Evolutionary conservation across 2,329 filamentous ascomycete genomes (phyloP).

Genomic region (Juglanconis juglandina): DNA sequence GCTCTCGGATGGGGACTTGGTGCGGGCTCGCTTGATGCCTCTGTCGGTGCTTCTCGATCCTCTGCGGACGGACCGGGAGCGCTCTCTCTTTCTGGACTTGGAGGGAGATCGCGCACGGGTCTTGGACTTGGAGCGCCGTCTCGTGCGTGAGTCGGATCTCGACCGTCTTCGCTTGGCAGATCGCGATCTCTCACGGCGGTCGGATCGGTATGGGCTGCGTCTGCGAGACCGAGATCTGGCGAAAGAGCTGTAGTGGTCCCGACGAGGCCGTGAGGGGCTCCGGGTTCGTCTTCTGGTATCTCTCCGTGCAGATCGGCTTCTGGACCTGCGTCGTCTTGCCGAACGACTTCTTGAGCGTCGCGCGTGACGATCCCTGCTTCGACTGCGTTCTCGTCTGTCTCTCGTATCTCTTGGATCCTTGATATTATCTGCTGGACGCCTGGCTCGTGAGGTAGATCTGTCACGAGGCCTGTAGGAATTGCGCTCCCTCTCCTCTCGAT

Average conservation of each 20-base stretch:
- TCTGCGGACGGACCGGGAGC: slow-evolving; percentile 12
- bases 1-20: slow-evolving; percentile 31
- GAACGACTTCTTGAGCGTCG: slow-evolving; percentile 26
- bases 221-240: slow-evolving; percentile 16
- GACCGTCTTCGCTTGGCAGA: slow-evolving; percentile 14
- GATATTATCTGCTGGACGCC: slow-evolving; percentile 2
- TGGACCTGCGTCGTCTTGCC: slow-evolving; percentile 25
- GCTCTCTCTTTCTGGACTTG: slow-evolving; percentile 15
- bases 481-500: slow-evolving; percentile 26
- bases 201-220: slow-evolving; percentile 13
- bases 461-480: slow-evolving; percentile 19
- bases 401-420: slow-evolving; percentile 17
- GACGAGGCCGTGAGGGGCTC: slow-evolving; percentile 24
- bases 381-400: slow-evolving; percentile 28
- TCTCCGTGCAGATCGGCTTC: slow-evolving; percentile 24
- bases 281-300: slow-evolving; percentile 26
- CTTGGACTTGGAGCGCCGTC: slow-evolving; percentile 12
- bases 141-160: slow-evolving; percentile 4
- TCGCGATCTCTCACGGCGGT: slow-evolving; percentile 13
- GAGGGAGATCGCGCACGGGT: slow-evolving; percentile 9
- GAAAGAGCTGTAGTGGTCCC: slow-evolving; percentile 23
- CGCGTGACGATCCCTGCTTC: slow-evolving; percentile 22
- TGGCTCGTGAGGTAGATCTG: slow-evolving; percentile 8
- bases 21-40: slow-evolving; percentile 42
- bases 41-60: slow-evolving; percentile 29